Percentiles rank a stretch among this genome's conserved stretches.
phyloP scores from a whole-genome alignment of 352 stramenopile species.

The Phytophthora pisi region DNA sequence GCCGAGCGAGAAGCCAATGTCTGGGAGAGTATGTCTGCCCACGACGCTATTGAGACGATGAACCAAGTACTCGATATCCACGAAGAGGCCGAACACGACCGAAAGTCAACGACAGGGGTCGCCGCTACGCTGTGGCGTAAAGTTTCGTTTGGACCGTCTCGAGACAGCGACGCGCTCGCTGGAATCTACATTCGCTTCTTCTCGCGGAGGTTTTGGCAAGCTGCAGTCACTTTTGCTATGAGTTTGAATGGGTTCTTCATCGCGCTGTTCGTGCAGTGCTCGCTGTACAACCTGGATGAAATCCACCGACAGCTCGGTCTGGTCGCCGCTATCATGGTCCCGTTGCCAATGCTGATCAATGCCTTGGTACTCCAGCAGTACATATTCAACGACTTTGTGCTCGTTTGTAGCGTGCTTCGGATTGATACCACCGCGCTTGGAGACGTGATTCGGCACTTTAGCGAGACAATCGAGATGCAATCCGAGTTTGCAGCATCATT shows the following conservation, averaged over 20 bases:
- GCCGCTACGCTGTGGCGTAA: slow-evolving; percentile 2
- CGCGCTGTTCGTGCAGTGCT: slow-evolving; percentile 59
- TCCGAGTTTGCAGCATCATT: slow-evolving; percentile 47
- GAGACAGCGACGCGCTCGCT: slow-evolving; percentile 7
- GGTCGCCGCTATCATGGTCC: slow-evolving; percentile 30
- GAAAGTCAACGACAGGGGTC: slow-evolving; percentile 1
- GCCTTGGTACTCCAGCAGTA: slow-evolving; percentile 52
- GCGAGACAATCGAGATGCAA: slow-evolving; percentile 53
- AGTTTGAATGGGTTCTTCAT: slow-evolving; percentile 71
- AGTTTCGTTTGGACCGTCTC: slow-evolving; percentile 7
- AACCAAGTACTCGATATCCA: slow-evolving; percentile 24
- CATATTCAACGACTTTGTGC: slow-evolving; percentile 61
- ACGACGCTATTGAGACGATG: slow-evolving; percentile 19
- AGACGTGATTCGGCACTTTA: slow-evolving; percentile 61
- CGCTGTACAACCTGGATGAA: slow-evolving; percentile 48
- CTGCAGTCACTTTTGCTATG: slow-evolving; percentile 52
- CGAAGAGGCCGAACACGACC: slow-evolving; percentile 20
- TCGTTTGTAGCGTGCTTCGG: slow-evolving; percentile 54
- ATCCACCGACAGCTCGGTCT: slow-evolving; percentile 39
- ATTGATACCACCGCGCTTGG: slow-evolving; percentile 52
- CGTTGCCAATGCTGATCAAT: slow-evolving; percentile 52
- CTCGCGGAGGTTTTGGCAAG: slow-evolving; percentile 61
- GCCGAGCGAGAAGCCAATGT: slow-evolving; percentile 20
- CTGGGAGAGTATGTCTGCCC: slow-evolving; percentile 17
- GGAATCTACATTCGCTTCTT: slow-evolving; percentile 43